phyloP scores from a whole-genome alignment of 2,329 filamentous ascomycete genomes.

The Paraconiothyrium sp. region DNA sequence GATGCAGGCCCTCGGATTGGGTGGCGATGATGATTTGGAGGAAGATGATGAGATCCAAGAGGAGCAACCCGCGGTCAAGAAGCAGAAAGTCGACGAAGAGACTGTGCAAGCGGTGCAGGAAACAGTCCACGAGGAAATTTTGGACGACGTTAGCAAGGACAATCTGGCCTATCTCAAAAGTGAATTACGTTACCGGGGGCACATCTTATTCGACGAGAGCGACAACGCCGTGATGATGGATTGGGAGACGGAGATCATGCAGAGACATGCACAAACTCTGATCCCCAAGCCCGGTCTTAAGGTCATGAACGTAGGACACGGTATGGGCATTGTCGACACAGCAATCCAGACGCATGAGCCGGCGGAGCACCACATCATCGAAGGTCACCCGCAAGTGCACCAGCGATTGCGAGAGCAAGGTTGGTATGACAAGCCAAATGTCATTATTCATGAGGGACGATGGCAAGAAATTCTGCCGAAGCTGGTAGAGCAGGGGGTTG shows the following conservation, averaged over 20 bases:
- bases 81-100: constrained; percentile 44
- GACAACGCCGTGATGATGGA: constrained; percentile 93
- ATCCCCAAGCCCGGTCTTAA: constrained; percentile 69
- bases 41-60: constrained; percentile 33
- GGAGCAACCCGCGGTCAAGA: constrained; percentile 44
- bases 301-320: constrained; percentile 87
- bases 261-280: constrained; percentile 74
- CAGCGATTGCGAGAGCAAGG: constrained; percentile 72
- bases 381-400: constrained; percentile 83
- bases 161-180: constrained; percentile 53
- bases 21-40: constrained; percentile 30
- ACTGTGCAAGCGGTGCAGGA: constrained; percentile 38
- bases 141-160: constrained; percentile 48
- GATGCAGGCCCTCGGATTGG: constrained; percentile 45
- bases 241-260: constrained; percentile 91
- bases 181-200: constrained; percentile 44
- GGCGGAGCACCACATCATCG: constrained; percentile 80
- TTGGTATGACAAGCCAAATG: constrained; percentile 70
- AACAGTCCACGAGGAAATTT: constrained; percentile 32
- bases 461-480: constrained; percentile 84
- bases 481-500: constrained; percentile 72
- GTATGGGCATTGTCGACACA: constrained; percentile 87
- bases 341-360: constrained; percentile 77
- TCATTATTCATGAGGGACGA: constrained; percentile 71
- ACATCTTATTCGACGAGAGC: constrained; percentile 72